phyloP scores from a whole-genome alignment of 768 basidiomycete species.

The Mycena pura region DNA sequence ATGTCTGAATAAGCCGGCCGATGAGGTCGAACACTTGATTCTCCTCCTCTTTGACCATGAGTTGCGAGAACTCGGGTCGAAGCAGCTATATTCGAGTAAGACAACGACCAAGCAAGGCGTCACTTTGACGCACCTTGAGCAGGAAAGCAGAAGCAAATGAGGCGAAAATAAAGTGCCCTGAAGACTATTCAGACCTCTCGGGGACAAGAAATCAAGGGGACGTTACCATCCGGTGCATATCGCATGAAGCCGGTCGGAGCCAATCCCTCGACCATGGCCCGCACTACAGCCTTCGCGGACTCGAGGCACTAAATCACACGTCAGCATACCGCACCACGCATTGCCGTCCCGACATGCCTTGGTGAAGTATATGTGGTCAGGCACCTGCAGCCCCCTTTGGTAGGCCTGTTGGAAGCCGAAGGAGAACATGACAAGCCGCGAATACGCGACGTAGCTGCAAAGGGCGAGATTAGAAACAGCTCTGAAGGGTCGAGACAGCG shows the following conservation, averaged over 20 bases:
- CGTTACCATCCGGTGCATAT: conserved; percentile 76
- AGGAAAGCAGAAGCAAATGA: conserved; percentile 86
- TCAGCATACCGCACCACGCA: neutral
- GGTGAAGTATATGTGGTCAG: conserved; percentile 70
- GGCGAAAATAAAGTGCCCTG: conserved; percentile 79
- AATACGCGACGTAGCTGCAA: conserved; percentile 73
- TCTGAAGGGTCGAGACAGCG: neutral
- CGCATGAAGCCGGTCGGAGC: conserved; percentile 79
- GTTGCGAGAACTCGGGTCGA: conserved; percentile 73
- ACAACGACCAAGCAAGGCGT: neutral
- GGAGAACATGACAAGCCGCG: conserved; percentile 84
- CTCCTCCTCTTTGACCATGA: conserved; percentile 67
- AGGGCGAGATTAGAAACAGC: conserved; percentile 7
- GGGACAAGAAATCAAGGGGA: neutral
- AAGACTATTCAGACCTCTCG: neutral
- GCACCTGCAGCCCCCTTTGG: conserved; percentile 67
- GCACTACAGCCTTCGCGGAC: conserved; percentile 71
- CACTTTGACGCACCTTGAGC: conserved; percentile 61
- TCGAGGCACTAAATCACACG: conserved; percentile 62
- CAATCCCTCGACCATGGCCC: conserved; percentile 66
- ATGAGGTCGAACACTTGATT: conserved; percentile 77
- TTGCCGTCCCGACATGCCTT: conserved; percentile 50
- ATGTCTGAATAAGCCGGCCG: conserved; percentile 71
- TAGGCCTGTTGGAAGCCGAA: conserved; percentile 88
- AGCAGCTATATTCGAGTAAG: conserved; percentile 55